phyloP scores from a whole-genome alignment of 768 basidiomycete species.

The Psilocybe cubensis region DNA sequence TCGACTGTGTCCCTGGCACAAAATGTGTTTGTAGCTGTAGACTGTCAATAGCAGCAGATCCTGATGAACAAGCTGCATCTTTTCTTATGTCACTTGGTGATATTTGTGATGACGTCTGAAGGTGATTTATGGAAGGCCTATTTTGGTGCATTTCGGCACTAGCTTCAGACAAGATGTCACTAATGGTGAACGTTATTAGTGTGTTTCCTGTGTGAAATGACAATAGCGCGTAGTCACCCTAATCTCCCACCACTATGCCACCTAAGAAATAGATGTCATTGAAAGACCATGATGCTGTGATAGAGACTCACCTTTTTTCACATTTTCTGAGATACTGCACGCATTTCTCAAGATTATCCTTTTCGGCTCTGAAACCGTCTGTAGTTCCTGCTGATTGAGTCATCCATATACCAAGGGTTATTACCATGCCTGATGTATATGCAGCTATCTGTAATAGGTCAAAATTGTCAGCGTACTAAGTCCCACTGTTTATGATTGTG shows the following conservation, averaged over 20 bases:
- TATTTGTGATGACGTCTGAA: not conserved
- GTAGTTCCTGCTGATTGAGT: conserved; percentile 40
- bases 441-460: conserved; percentile 32
- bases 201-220: too few relatives aligned
- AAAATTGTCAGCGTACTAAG: too few relatives aligned
- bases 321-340: not conserved
- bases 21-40: too few relatives aligned
- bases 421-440: conserved; percentile 47
- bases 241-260: conserved; percentile 43
- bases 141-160: conserved; percentile 58
- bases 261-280: too few relatives aligned
- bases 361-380: not conserved
- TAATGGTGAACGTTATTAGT: conserved; percentile 26
- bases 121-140: conserved; percentile 32
- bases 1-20: too few relatives aligned
- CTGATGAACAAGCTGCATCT: not conserved
- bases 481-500: too few relatives aligned
- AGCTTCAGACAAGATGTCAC: conserved; percentile 64
- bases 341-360: not conserved
- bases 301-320: not conserved
- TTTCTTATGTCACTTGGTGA: not conserved
- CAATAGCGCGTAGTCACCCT: too few relatives aligned
- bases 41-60: too few relatives aligned
- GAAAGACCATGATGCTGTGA: conserved; percentile 1
- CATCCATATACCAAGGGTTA: conserved; percentile 61